Base-by-base conservation (phyloP, 306 rosid species). In the Cajanus cajan region DNA sequence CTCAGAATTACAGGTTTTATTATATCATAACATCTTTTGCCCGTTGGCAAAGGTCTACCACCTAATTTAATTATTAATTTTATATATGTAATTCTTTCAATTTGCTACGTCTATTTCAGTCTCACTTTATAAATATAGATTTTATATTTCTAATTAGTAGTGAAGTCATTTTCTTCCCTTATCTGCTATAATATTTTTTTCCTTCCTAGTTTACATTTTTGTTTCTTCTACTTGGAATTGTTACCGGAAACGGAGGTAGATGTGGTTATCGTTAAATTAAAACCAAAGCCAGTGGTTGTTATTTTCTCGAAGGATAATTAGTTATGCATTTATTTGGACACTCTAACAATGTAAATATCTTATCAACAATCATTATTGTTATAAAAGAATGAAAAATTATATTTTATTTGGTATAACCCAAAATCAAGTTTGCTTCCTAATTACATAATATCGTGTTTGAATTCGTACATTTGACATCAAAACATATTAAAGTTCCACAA, bases 41-140 rank as follows among this genome's bases (percentile, higher is more conserved):
- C 84, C 62, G 84, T 82, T 82, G 83, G 67, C 87, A 63, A 79
- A 57, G 83, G 71, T 74, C 84, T 80, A 71, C 50, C 67, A 48
- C 73, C 82, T 65, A 66, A 48, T 59, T 79, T 82, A 7, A 52
- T 74, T 59, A 48, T 58, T 59, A 1, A 6, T 71, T 71, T 71
- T 68, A 16, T 75, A 7, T 34, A 63, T 73, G n/a, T 51, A 68
- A 73, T 68, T 78, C 47, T 19, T 65, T 64, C 84, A 68, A 48
- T 54, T 84, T 68, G 31, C 78, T 48, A 68, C 70, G 70, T 71
- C 74, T 41, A 62, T 50, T 66, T 40, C 78, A 47, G 8, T 68
- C n/a, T n/a, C 71, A 54, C 37, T 43, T 39, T 66, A 39, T 52
- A 31, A n/a, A 13, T 8, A 64, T 11, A 8, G 2, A n/a, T 77